Conservation (phyloP, 2,329 filamentous ascomycete genomes). For the Arthrobotrys megalospora region DNA sequence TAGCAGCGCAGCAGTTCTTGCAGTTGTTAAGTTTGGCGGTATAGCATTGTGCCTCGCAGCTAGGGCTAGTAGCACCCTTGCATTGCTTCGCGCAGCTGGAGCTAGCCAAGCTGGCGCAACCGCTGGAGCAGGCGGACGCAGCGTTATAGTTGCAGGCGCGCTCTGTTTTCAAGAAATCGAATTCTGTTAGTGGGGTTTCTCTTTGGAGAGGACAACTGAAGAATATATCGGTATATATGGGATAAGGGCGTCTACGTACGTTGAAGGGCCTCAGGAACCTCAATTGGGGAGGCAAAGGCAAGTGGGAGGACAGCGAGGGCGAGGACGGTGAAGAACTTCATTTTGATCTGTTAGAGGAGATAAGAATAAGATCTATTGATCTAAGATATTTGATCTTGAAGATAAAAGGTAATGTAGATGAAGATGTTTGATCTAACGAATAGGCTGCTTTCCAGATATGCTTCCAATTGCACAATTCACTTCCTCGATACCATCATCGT, state of each 20-base stretch:
- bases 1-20: constrained; percentile 15
- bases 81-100: not conserved
- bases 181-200: not conserved
- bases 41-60: constrained; percentile 30
- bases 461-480: constrained; percentile 5
- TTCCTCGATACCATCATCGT: constrained; percentile 15
- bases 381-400: constrained; percentile 6
- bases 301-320: constrained; percentile 30
- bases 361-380: not conserved
- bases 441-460: constrained; percentile 4
- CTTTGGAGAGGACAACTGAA: not conserved
- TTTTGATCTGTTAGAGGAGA: constrained; percentile 20
- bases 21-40: constrained; percentile 4
- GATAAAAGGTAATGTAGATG: not conserved
- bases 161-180: constrained; percentile 1
- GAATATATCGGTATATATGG: not conserved
- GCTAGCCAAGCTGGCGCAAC: not conserved
- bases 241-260: not conserved
- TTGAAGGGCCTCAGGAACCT: constrained; percentile 14
- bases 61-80: constrained; percentile 6
- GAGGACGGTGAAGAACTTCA: constrained; percentile 50
- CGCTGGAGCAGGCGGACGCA: constrained; percentile 3
- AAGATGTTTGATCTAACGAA: constrained; percentile 2
- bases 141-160: constrained; percentile 22
- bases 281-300: constrained; percentile 30